Percentiles rank a stretch among this genome's conserved stretches.
Conservation (phyloP, 495 filamentous ascomycete species). For the Annulohypoxylon maeteangense region DNA sequence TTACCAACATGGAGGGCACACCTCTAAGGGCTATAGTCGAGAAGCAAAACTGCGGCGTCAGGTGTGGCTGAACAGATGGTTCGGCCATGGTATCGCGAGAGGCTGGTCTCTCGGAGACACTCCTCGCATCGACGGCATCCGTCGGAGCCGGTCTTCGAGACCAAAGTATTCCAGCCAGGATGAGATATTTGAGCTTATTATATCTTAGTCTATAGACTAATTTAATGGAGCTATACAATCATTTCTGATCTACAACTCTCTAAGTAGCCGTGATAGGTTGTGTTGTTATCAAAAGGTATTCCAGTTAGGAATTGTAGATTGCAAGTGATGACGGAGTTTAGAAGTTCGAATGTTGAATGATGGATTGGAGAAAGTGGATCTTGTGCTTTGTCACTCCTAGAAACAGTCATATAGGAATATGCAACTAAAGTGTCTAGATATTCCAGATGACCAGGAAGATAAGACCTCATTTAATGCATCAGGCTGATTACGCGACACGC, state of each 20-base stretch:
- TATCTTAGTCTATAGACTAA: slow-evolving; percentile 23
- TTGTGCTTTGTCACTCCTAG: neutral
- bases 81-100: slow-evolving; percentile 67
- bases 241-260: slow-evolving; percentile 5
- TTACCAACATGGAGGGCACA: slow-evolving; percentile 46
- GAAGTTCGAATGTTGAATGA: neutral
- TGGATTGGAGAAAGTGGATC: slow-evolving; percentile 4
- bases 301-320: neutral
- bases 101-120: slow-evolving; percentile 29
- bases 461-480: slow-evolving; percentile 33
- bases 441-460: neutral
- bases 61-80: slow-evolving; percentile 65
- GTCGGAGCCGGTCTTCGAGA: slow-evolving; percentile 52
- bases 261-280: neutral
- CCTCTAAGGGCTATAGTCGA: slow-evolving; percentile 85
- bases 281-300: neutral
- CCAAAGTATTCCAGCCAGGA: slow-evolving; percentile 63
- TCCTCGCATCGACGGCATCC: slow-evolving; percentile 45
- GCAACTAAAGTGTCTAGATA: neutral
- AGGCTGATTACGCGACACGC: slow-evolving; percentile 49
- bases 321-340: slow-evolving; percentile 31
- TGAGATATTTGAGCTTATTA: slow-evolving; percentile 38
- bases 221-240: neutral
- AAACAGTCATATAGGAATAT: neutral
- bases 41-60: slow-evolving; percentile 95